Base-by-base conservation (phyloP, 2,329 filamentous ascomycete genomes). In the Apiospora saccharicola region DNA sequence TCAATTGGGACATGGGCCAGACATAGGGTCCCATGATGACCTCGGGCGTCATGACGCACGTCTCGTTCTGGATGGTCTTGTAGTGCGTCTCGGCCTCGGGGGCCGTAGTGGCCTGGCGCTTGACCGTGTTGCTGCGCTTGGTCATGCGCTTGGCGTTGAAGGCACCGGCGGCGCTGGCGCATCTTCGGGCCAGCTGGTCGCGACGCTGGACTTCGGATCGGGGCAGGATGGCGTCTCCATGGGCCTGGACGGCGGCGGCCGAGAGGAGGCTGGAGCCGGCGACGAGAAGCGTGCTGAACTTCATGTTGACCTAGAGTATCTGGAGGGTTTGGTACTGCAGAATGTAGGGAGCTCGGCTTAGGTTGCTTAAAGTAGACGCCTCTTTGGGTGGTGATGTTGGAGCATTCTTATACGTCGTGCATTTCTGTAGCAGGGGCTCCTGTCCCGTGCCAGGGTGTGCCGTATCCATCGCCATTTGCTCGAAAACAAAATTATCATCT, bases 21-120 rank as follows among this genome's bases (percentile, higher is more conserved):
- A 67, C 34, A 19, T 67, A 67, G 10, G 34, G 61, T 4, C 61
- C 61, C 61, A 67, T 67, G 61, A 67, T 43, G 61, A 67, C 61
- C 41, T 67, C 61, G 34, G 61, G 61, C 61, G 61, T 24, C 61
- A 67, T 41, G 34, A 67, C 61, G 14, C 61, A 67, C 8, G 34
- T 67, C 34, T 67, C 61, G 34, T 67, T 43, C 34, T 67, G 61
- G 34, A 67, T 67, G 34, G 19, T 4, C 34, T 67, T 67, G 61
- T 43, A 67, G 41, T 67, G 61, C 61, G 34, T 67, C 34, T 24
- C 61, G 19, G 19, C 61, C 22, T 41, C 61, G 34, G 61, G 19
- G 34, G 61, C 61, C 3, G 61, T 67, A 13, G 61, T 67, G 30
- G 30, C 61, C 30, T 67, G 61, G 14, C 61, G 30, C 14, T 67